A percentile compares a stretch with the other conserved stretches of the same genome.
phyloP scores from a whole-genome alignment of 2,329 filamentous ascomycete species.

The Daldinia sp. region DNA sequence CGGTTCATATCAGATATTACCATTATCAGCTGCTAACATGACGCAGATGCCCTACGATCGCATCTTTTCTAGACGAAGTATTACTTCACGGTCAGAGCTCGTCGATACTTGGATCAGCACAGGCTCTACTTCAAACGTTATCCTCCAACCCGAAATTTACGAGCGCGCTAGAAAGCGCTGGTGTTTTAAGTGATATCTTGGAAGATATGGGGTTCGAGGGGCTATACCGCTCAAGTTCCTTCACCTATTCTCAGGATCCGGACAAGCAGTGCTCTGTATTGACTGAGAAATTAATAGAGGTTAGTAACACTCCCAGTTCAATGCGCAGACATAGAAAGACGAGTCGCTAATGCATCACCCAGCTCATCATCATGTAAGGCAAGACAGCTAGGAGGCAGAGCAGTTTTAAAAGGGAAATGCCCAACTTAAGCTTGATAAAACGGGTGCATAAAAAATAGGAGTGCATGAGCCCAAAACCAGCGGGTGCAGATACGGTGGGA shows the following conservation, averaged over 20 bases:
- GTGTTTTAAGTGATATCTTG: constrained; percentile 61
- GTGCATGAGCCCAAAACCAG: background rate
- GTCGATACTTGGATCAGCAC: constrained; percentile 66
- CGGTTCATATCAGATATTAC: background rate
- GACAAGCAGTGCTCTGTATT: constrained; percentile 62
- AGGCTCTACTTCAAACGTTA: constrained; percentile 66
- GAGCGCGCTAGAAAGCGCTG: constrained; percentile 56
- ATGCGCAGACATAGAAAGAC: background rate
- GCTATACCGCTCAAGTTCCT: constrained; percentile 66
- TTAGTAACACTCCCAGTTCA: constrained; percentile 45
- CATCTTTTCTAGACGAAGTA: constrained; percentile 67
- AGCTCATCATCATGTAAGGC: constrained; percentile 37
- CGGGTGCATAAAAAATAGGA: background rate
- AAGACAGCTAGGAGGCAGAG: background rate
- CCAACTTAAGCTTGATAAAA: background rate
- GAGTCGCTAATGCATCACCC: constrained; percentile 10
- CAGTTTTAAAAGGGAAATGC: background rate
- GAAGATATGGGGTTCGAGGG: constrained; percentile 70
- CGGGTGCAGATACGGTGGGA: constrained; percentile 1
- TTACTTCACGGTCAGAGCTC: constrained; percentile 70
- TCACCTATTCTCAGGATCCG: constrained; percentile 58
- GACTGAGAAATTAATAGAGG: constrained; percentile 69
- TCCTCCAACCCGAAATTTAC: constrained; percentile 63
- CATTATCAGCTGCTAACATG: constrained; percentile 32
- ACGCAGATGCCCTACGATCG: constrained; percentile 62